Conservation (phyloP, 2,329 filamentous ascomycete genomes). For the Elsinoe arachidis region DNA sequence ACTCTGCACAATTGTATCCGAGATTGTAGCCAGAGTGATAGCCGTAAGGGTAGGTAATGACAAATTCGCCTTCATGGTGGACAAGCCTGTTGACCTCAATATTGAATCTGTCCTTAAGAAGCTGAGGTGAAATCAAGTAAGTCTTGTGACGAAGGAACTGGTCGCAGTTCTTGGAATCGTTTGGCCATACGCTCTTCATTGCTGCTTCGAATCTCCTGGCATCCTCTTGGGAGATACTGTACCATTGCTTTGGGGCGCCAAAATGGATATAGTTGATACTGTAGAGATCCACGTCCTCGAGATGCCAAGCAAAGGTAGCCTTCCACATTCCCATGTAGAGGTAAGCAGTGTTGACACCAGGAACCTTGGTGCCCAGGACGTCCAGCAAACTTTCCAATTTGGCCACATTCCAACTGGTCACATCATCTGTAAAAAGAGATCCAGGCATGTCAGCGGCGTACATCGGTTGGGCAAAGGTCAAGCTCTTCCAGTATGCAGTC, state of each 20-base stretch:
- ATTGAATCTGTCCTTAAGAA: conserved; percentile 77
- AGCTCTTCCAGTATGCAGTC: conserved; percentile 90
- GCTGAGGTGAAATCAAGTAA: conserved; percentile 86
- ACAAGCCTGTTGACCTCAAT: conserved; percentile 96
- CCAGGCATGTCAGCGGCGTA: conserved; percentile 97
- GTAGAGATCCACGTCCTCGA: conserved; percentile 97
- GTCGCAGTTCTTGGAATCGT: conserved; percentile 87
- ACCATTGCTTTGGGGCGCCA: conserved; percentile 98
- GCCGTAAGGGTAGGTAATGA: conserved; percentile 96
- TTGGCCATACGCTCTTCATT: conserved; percentile 92
- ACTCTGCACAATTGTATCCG: conserved; percentile 97
- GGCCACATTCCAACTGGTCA: conserved; percentile 84
- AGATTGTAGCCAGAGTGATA: conserved; percentile 98
- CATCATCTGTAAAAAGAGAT: conserved; percentile 81
- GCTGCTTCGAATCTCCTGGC: conserved; percentile 85
- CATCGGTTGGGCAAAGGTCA: conserved; percentile 88
- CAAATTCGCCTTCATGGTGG: conserved; percentile 93
- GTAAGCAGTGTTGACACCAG: conserved; percentile 96
- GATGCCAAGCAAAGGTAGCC: conserved; percentile 96
- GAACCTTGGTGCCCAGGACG: conserved; percentile 88
- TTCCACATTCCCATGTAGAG: conserved; percentile 99
- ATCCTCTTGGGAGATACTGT: conserved; percentile 95
- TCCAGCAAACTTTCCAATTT: conserved; percentile 90
- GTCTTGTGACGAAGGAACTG: conserved; percentile 97
- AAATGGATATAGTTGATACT: conserved; percentile 99